Percentiles rank a stretch among this genome's conserved stretches.
These are phyloP conservation scores for Chimonanthus salicifolius DNA, from an alignment of 164 flowering plant species.

Conservation along the genomic window DNA sequence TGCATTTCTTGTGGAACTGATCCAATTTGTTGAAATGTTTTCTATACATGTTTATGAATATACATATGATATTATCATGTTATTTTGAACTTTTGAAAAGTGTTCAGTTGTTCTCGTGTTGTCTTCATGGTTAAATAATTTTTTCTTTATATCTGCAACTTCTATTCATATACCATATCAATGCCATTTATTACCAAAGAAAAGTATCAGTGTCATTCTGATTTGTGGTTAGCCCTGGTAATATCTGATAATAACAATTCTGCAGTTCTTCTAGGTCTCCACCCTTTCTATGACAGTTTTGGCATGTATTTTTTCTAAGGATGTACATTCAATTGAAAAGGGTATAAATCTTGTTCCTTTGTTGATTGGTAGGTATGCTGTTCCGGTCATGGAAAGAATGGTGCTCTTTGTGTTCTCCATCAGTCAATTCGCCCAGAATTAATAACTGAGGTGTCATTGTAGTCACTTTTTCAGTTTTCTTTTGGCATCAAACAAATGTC, in stretches of 20 bases:
- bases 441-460: conserved; percentile 71
- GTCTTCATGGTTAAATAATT: too few relatives aligned
- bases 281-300: too few relatives aligned
- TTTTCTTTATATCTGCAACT: not conserved
- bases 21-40: too few relatives aligned
- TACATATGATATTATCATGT: too few relatives aligned
- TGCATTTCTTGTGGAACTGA: too few relatives aligned
- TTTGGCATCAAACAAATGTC: not conserved
- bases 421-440: conserved; percentile 93
- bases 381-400: conserved; percentile 99
- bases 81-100: too few relatives aligned
- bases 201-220: not conserved
- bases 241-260: too few relatives aligned
- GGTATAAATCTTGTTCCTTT: not conserved
- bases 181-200: too few relatives aligned
- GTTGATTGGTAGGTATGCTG: conserved; percentile 73
- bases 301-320: not conserved
- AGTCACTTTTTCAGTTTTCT: not conserved
- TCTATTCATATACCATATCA: not conserved
- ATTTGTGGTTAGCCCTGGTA: not conserved
- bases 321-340: not conserved
- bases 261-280: not conserved
- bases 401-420: conserved; percentile 83
- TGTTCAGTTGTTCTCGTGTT: too few relatives aligned
- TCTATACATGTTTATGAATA: too few relatives aligned